phyloP scores from a whole-genome alignment of 78 protist species.

The Chrysochromulina tobinii region DNA sequence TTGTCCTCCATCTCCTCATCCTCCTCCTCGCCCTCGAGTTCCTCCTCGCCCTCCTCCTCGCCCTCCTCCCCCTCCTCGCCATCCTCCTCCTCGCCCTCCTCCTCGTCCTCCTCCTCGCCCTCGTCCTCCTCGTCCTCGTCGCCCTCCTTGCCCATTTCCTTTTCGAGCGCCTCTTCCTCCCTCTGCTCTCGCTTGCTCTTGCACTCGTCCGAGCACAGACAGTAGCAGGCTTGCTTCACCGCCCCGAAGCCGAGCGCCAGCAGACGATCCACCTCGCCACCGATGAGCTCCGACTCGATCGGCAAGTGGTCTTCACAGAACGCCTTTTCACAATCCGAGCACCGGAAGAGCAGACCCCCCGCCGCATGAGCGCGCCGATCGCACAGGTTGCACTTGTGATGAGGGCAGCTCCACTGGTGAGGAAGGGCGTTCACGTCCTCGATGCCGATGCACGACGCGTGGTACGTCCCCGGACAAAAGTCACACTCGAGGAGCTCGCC shows the following conservation, averaged over 20 bases:
- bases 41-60: neutral
- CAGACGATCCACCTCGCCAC: neutral
- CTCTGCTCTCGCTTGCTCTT: neutral
- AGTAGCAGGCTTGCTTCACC: neutral
- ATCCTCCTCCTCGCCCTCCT: conserved; percentile 33
- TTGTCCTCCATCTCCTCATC: neutral
- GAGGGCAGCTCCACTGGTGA: conserved; percentile 23
- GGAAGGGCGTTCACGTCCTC: neutral
- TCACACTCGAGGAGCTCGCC: conserved; percentile 22
- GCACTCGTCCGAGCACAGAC: neutral
- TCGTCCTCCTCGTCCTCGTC: conserved; percentile 13
- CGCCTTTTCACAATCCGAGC: neutral
- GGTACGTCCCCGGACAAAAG: conserved; percentile 1
- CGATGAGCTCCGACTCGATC: neutral
- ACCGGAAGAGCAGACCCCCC: conserved; percentile 45
- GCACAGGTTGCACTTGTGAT: conserved; percentile 20
- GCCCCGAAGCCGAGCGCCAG: neutral
- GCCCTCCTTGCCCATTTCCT: neutral
- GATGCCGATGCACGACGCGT: conserved; percentile 17
- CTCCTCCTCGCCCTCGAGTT: neutral
- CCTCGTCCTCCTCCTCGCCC: conserved; percentile 8
- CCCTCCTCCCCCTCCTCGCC: neutral
- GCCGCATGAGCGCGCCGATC: conserved; percentile 16
- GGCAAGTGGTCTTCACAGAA: conserved; percentile 29
- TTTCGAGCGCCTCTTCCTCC: neutral